A percentile compares a stretch with the other conserved stretches of the same genome.
phyloP scores from a whole-genome alignment of 2,329 filamentous ascomycete genomes.

The Beauveria sp. region DNA sequence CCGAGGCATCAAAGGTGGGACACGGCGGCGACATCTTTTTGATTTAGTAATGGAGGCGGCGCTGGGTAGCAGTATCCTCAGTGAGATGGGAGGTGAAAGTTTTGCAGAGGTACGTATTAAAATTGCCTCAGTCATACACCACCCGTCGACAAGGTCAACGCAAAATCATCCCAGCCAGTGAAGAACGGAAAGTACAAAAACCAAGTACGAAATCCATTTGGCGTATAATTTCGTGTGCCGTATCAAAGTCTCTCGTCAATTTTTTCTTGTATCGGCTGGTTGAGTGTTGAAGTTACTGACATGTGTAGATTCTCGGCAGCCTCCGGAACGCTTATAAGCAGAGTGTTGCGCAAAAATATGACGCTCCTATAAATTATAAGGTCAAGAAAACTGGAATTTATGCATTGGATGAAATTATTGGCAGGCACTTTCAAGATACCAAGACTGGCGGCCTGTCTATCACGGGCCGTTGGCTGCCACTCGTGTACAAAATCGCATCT shows the following conservation, averaged over 20 bases:
- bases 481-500: constrained; percentile 49
- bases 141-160: neutral
- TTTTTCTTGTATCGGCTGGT: neutral
- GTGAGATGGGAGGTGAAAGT: constrained; percentile 48
- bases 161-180: neutral
- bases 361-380: neutral
- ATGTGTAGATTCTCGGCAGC: neutral
- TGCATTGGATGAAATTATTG: constrained; percentile 38
- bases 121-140: neutral
- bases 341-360: neutral
- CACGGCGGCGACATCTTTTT: constrained; percentile 50
- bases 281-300: neutral
- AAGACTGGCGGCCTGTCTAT: constrained; percentile 40
- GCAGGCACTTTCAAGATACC: constrained; percentile 39
- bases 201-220: neutral
- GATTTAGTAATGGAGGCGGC: constrained; percentile 28
- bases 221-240: too few relatives aligned
- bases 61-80: constrained; percentile 42
- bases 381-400: constrained; percentile 32
- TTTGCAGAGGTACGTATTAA: constrained; percentile 48
- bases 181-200: neutral
- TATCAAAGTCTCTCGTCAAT: neutral
- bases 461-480: constrained; percentile 43
- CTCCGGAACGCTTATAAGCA: neutral
- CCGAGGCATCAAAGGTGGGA: constrained; percentile 43